These are phyloP conservation scores for Cordyceps tenuipes DNA, from an alignment of 2,329 filamentous ascomycete species.

Conservation along the genomic window DNA sequence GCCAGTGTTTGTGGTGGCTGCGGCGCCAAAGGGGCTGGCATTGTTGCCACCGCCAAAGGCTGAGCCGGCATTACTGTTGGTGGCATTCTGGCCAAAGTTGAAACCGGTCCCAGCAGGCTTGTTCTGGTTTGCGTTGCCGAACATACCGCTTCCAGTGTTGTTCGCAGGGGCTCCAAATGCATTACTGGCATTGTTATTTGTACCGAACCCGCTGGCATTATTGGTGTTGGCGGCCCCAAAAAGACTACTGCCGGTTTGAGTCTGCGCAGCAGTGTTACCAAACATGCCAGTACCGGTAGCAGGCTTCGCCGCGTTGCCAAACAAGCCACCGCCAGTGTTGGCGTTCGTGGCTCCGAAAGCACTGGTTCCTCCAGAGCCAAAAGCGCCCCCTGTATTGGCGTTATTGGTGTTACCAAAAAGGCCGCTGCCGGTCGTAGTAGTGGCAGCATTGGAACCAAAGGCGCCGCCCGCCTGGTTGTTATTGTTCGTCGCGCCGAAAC, in stretches of 20 bases:
- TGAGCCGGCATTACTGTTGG: slow-evolving; percentile 19
- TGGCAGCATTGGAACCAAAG: slow-evolving; percentile 36
- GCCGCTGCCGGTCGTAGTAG: slow-evolving; percentile 23
- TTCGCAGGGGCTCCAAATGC: slow-evolving; percentile 21
- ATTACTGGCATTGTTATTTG: slow-evolving; percentile 16
- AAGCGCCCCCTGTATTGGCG: slow-evolving; percentile 20
- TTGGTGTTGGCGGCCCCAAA: slow-evolving; percentile 27
- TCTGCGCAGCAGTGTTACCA: slow-evolving; percentile 20
- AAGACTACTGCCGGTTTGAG: slow-evolving; percentile 24
- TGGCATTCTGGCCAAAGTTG: slow-evolving; percentile 35
- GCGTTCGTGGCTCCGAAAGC: slow-evolving; percentile 29
- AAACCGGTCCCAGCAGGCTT: slow-evolving; percentile 30
- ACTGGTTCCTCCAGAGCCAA: slow-evolving; percentile 14
- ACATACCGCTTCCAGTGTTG: slow-evolving; percentile 31
- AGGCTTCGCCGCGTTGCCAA: slow-evolving; percentile 24
- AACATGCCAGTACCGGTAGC: slow-evolving; percentile 31
- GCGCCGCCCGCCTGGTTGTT: slow-evolving; percentile 24
- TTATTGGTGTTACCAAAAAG: slow-evolving; percentile 29
- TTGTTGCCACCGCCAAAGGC: slow-evolving; percentile 18
- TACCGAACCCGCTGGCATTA: slow-evolving; percentile 20
- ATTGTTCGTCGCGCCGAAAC: slow-evolving; percentile 35
- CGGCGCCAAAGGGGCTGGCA: slow-evolving; percentile 30
- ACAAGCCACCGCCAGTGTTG: slow-evolving; percentile 28
- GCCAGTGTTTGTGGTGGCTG: slow-evolving; percentile 14
- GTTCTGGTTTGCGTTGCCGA: slow-evolving; percentile 34